A percentile compares a stretch with the other conserved stretches of the same genome.
Conservation (phyloP, 805 yeast species). For the Cyberlindnera veronae region DNA sequence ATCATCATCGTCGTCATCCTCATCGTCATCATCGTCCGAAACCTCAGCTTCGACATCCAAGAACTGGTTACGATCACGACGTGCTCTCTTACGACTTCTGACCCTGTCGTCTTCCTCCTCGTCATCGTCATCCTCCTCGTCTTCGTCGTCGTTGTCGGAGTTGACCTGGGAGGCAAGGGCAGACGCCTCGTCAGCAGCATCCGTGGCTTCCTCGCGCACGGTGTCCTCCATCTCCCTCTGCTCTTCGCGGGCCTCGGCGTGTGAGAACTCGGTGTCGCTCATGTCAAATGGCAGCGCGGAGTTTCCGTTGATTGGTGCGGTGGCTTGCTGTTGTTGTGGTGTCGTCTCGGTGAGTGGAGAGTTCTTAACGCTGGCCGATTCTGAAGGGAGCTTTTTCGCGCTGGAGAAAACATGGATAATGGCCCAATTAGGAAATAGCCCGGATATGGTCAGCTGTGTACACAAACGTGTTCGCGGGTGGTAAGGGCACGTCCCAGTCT, state of each 20-base stretch:
- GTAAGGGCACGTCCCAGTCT: too few relatives aligned
- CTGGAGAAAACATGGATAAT: too few relatives aligned
- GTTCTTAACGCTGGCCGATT: too few relatives aligned
- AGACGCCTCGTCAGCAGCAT: slow-evolving; percentile 35
- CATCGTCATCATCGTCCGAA: slow-evolving; percentile 96
- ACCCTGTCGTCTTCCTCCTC: slow-evolving; percentile 50
- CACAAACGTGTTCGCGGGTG: too few relatives aligned
- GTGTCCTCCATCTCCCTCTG: slow-evolving; percentile 23
- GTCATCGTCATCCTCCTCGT: slow-evolving; percentile 41
- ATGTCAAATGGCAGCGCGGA: too few relatives aligned
- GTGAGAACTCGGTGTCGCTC: slow-evolving; percentile 26
- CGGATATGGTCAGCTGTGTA: too few relatives aligned
- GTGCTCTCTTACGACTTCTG: slow-evolving; percentile 42
- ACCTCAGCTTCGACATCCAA: slow-evolving; percentile 98
- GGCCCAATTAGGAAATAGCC: too few relatives aligned
- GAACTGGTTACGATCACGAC: slow-evolving; percentile 64
- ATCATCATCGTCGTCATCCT: slow-evolving; percentile 93
- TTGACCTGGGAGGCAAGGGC: slow-evolving; percentile 29
- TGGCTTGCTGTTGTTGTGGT: too few relatives aligned
- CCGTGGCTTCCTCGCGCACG: slow-evolving; percentile 24
- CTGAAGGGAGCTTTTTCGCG: too few relatives aligned
- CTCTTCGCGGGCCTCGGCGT: slow-evolving; percentile 23
- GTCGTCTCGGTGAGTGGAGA: too few relatives aligned
- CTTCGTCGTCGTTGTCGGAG: slow-evolving; percentile 27
- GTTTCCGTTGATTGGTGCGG: too few relatives aligned